phyloP scores from a whole-genome alignment of 768 basidiomycete species.

The Mrakia gelida region DNA sequence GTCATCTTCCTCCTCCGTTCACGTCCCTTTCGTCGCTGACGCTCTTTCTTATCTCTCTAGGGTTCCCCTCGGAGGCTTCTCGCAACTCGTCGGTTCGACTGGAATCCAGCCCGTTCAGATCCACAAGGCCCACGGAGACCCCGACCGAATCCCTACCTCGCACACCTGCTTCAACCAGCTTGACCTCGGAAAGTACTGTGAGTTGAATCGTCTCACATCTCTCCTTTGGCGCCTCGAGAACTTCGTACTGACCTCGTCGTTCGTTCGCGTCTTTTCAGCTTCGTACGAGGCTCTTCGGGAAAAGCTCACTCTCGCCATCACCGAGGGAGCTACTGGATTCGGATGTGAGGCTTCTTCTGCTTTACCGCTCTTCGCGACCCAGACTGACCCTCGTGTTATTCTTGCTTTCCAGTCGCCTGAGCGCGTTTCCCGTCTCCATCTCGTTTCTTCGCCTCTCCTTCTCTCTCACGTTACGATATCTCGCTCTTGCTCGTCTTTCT shows the following conservation, averaged over 20 bases:
- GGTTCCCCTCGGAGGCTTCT: slow-evolving; percentile 90
- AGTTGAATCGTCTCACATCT: background rate
- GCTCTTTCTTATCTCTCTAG: slow-evolving; percentile 60
- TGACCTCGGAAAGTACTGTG: slow-evolving; percentile 76
- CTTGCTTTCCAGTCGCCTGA: background rate
- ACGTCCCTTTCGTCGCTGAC: slow-evolving; percentile 1
- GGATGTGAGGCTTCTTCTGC: slow-evolving; percentile 46
- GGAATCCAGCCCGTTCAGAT: slow-evolving; percentile 94
- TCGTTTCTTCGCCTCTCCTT: background rate
- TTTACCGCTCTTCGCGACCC: background rate
- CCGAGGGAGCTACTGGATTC: slow-evolving; percentile 93
- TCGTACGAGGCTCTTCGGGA: slow-evolving; percentile 95
- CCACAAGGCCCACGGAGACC: slow-evolving; percentile 83
- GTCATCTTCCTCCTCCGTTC: background rate
- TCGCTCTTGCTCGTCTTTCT: background rate
- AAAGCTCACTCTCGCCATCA: slow-evolving; percentile 83
- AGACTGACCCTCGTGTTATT: background rate
- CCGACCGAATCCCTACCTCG: slow-evolving; percentile 78
- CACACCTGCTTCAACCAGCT: slow-evolving; percentile 43
- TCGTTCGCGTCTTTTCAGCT: slow-evolving; percentile 43
- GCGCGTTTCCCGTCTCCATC: background rate
- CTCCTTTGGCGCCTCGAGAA: no score
- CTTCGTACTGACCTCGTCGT: background rate
- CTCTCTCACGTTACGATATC: background rate
- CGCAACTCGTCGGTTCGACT: slow-evolving; percentile 65